These are phyloP conservation scores for Colletotrichum tropicicola DNA, from an alignment of 2,329 filamentous ascomycete species.

Conservation along the genomic window DNA sequence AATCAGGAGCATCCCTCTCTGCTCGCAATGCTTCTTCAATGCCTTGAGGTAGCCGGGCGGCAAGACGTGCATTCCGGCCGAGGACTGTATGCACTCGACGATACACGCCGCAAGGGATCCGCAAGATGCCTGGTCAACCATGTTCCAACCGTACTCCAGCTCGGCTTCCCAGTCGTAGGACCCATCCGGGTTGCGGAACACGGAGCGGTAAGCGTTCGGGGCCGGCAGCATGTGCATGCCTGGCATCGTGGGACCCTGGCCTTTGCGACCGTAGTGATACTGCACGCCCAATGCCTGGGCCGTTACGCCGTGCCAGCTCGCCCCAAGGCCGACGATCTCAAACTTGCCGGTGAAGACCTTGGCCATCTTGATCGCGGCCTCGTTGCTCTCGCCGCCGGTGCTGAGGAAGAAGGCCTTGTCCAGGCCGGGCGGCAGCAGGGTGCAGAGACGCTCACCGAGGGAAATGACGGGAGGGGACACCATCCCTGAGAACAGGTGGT, in stretches of 20 bases:
- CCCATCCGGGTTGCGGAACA: too few relatives aligned
- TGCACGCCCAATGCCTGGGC: conserved; percentile 61
- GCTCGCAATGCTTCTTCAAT: conserved; percentile 63
- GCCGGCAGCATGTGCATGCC: conserved; percentile 64
- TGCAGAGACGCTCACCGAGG: conserved; percentile 60
- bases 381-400: conserved; percentile 65
- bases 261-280: conserved; percentile 64
- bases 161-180: too few relatives aligned
- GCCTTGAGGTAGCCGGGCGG: conserved; percentile 66
- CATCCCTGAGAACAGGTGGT: conserved; percentile 69
- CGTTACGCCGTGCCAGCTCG: conserved; percentile 72
- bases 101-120: conserved; percentile 72
- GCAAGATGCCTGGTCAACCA: conserved; percentile 67
- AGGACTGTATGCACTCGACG: conserved; percentile 68
- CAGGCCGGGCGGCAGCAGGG: conserved; percentile 56
- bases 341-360: conserved; percentile 72
- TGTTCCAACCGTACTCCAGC: too few relatives aligned
- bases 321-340: conserved; percentile 69
- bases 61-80: conserved; percentile 67
- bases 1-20: conserved; percentile 67
- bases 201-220: too few relatives aligned
- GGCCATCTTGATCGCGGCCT: conserved; percentile 72
- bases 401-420: conserved; percentile 66
- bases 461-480: conserved; percentile 64
- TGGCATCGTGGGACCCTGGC: conserved; percentile 56